phyloP scores from a whole-genome alignment of 495 filamentous ascomycete genomes.

The Astrothelium macrocarpum region DNA sequence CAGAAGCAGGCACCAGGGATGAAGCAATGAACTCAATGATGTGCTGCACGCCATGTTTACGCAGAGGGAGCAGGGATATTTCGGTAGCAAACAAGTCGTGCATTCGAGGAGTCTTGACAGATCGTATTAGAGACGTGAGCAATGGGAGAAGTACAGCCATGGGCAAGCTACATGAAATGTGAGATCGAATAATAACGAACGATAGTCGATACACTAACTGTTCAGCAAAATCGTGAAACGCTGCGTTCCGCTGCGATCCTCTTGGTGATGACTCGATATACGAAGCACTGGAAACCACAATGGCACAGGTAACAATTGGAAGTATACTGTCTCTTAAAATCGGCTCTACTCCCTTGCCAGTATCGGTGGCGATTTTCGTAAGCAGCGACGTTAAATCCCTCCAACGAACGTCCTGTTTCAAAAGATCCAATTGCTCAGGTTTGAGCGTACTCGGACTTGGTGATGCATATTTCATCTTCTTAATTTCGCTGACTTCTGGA shows the following conservation, averaged over 20 bases:
- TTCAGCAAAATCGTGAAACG: constrained; percentile 7
- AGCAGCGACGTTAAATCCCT: not conserved
- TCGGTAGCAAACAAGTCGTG: constrained; percentile 40
- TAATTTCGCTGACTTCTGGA: not conserved
- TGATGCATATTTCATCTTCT: not conserved
- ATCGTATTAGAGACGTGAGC: constrained; percentile 39
- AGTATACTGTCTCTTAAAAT: constrained; percentile 1
- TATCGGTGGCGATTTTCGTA: not conserved
- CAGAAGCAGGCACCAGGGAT: constrained; percentile 35
- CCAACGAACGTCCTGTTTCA: not conserved
- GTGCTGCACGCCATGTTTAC: constrained; percentile 53
- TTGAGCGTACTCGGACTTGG: not conserved
- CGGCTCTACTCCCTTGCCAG: not conserved
- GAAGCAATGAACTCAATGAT: constrained; percentile 62
- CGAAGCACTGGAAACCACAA: not conserved
- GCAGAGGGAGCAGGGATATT: constrained; percentile 56
- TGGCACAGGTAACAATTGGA: not conserved
- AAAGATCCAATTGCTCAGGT: not conserved
- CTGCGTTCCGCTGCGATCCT: not conserved
- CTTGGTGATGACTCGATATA: not conserved
- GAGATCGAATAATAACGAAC: constrained; percentile 4
- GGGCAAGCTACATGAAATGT: constrained; percentile 30
- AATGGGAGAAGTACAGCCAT: constrained; percentile 38
- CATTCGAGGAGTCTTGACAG: constrained; percentile 40
- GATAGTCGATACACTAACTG: not conserved